Evolutionary conservation across 2,329 filamentous ascomycete genomes (phyloP), one percentile per base, ranked within the genome.

Genomic region (Colletotrichum sp.): DNA sequence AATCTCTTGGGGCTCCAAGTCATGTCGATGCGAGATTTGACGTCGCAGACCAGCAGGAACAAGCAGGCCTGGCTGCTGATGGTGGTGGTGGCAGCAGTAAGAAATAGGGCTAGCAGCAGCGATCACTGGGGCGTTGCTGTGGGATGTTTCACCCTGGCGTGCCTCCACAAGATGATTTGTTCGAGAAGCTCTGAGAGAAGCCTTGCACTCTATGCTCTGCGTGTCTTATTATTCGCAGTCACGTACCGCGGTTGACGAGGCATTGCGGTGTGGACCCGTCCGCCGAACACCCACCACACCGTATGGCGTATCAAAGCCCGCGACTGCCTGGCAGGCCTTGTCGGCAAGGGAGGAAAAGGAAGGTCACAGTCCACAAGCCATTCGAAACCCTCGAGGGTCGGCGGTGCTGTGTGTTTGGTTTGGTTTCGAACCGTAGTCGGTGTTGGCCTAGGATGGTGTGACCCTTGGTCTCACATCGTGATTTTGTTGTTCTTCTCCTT

Each of bases 161-260:
- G 57, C 57, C 57, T 65, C 64, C 63, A 39, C 63, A n/a, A 36
- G 36, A 44, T 73, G 64, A 63, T 68, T 68, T 75, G 70, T 75
- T 75, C 73, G 73, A 75, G 73, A 75, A 75, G 64, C 24, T 65
- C 44, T 68, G 64, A 30, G 22, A 73, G 63, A 73, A 59, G 59
- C 39, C 39, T 48, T 48, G 18, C 39, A 48, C 9, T 44, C 18
- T 48, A n/a, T 48, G 39, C 39, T n/a, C 39, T 48, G 39, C 18
- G 39, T 48, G 39, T 48, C 39, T 48, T 48, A n/a, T 48, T n/a
- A 48, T 48, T 48, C 39, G 39, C 39, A 48, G 39, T 48, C 39
- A 48, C 18, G 39, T 48, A 48, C 39, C 39, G 39, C 39, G 39
- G 39, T 28, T 48, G 52, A n/a, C 30, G 59, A 71, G 60, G 72